Conservation (phyloP, 1,284 basidiomycete genomes). For the Pyrrhoderma lamaoense region DNA sequence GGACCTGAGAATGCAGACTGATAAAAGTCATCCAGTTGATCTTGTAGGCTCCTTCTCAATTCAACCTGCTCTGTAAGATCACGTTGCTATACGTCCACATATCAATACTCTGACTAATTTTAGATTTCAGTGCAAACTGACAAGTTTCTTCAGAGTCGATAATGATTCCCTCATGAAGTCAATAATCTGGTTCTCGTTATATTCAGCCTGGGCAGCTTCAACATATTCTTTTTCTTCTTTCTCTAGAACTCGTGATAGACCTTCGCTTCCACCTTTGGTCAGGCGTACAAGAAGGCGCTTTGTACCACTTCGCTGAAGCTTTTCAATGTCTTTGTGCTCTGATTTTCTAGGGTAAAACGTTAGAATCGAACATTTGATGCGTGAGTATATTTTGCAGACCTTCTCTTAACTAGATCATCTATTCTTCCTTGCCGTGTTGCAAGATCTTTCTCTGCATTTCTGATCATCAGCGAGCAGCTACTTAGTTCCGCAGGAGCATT, state of each 20-base stretch:
- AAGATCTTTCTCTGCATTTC: slow-evolving; percentile 9
- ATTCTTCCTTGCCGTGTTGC: slow-evolving; percentile 1
- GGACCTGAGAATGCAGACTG: slow-evolving; percentile 14
- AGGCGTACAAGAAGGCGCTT: slow-evolving; percentile 12
- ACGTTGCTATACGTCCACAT: slow-evolving; percentile 2
- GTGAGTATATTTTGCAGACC: background rate
- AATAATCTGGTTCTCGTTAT: slow-evolving; percentile 14
- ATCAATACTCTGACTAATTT: slow-evolving; percentile 3
- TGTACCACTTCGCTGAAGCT: slow-evolving; percentile 14
- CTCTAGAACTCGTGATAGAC: slow-evolving; percentile 12
- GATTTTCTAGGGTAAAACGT: slow-evolving; percentile 10
- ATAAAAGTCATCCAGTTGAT: slow-evolving; percentile 9
- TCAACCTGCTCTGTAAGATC: slow-evolving; percentile 6
- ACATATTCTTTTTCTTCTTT: slow-evolving; percentile 18
- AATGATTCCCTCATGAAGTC: slow-evolving; percentile 11
- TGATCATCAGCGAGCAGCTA: slow-evolving; percentile 2
- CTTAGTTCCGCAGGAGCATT: slow-evolving; percentile 14
- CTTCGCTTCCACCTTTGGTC: slow-evolving; percentile 14
- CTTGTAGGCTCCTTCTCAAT: slow-evolving; percentile 4
- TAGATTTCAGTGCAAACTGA: slow-evolving; percentile 3
- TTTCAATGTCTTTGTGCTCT: slow-evolving; percentile 17
- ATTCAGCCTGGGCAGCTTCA: slow-evolving; percentile 16
- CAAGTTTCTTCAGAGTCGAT: slow-evolving; percentile 8
- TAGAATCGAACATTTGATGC: background rate
- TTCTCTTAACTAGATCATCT: slow-evolving; percentile 12